A percentile compares a stretch with the other conserved stretches of the same genome.
Conservation (phyloP, 257 asterid genomes). For the Fraxinus anomala region DNA sequence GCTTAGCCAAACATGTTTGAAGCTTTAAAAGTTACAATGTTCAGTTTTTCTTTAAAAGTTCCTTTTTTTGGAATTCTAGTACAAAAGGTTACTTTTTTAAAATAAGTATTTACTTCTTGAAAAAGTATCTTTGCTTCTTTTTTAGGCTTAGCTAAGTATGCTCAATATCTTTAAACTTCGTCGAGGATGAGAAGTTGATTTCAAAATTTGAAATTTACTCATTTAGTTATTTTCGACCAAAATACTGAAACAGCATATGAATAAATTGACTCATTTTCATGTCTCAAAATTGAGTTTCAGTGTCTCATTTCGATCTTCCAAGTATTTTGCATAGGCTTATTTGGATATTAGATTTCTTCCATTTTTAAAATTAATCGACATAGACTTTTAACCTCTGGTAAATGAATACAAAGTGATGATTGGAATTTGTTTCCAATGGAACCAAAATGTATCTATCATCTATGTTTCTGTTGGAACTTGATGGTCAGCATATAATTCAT, state of each 20-base stretch:
- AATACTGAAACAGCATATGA: not conserved
- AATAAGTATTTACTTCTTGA: not conserved
- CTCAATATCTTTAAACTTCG: not conserved
- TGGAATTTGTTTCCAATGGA: not conserved
- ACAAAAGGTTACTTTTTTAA: not conserved
- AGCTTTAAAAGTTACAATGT: not conserved
- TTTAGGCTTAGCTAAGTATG: not conserved
- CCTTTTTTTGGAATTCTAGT: not conserved
- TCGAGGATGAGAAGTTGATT: not conserved
- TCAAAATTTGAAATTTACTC: not conserved
- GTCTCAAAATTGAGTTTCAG: not conserved
- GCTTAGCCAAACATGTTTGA: not conserved
- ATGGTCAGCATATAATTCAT: not conserved
- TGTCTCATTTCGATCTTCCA: not conserved
- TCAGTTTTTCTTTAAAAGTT: not conserved
- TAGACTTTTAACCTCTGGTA: not conserved
- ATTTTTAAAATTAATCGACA: not conserved
- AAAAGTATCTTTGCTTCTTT: not conserved
- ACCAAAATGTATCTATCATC: not conserved
- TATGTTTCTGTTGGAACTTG: not conserved
- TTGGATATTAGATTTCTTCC: not conserved
- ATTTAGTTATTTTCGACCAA: not conserved
- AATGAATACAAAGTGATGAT: not conserved
- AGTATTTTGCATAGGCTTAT: not conserved
- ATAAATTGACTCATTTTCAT: not conserved